A percentile compares a stretch with the other conserved stretches of the same genome.
Evolutionary conservation across 2,329 filamentous ascomycete species (phyloP).

Genomic region (Aspergillus caelatus): DNA sequence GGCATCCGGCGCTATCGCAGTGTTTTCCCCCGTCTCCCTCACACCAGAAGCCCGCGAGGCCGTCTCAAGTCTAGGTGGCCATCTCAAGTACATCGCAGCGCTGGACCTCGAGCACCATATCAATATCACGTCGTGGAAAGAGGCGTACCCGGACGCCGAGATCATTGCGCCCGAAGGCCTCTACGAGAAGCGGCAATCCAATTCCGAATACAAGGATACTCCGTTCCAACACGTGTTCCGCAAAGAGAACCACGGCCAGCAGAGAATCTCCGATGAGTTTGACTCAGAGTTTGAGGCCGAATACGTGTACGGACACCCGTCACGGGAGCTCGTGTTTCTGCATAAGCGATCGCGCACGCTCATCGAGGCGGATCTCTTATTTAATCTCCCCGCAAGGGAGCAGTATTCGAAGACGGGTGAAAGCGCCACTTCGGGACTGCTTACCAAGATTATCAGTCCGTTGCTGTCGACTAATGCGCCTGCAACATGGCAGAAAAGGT

Average conservation of each 20-base stretch:
- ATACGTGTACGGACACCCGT: conserved; percentile 77
- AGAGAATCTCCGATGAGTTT: conserved; percentile 73
- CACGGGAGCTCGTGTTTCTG: conserved; percentile 85
- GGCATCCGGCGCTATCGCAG: conserved; percentile 73
- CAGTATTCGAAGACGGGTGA: conserved; percentile 70
- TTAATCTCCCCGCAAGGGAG: conserved; percentile 86
- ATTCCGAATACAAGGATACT: conserved; percentile 58
- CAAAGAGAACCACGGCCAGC: conserved; percentile 52
- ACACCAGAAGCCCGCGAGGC: conserved; percentile 72
- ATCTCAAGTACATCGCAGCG: conserved; percentile 82
- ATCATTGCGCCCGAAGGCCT: conserved; percentile 83
- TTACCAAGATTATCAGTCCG: conserved; percentile 59
- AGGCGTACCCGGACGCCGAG: conserved; percentile 74
- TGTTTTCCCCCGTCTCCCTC: conserved; percentile 89
- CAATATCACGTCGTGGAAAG: conserved; percentile 82
- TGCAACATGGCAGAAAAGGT: conserved; percentile 75
- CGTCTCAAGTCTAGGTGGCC: conserved; percentile 64
- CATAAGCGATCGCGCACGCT: conserved; percentile 78
- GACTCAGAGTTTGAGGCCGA: conserved; percentile 84
- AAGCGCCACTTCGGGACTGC: conserved; percentile 58
- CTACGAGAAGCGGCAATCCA: conserved; percentile 74
- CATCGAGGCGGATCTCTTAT: conserved; percentile 87
- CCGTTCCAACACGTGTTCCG: conserved; percentile 71
- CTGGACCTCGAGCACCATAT: conserved; percentile 94
- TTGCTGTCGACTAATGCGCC: conserved; percentile 61